phyloP scores from a whole-genome alignment of 305 asterid genomes.

The Fraxinus albicans region DNA sequence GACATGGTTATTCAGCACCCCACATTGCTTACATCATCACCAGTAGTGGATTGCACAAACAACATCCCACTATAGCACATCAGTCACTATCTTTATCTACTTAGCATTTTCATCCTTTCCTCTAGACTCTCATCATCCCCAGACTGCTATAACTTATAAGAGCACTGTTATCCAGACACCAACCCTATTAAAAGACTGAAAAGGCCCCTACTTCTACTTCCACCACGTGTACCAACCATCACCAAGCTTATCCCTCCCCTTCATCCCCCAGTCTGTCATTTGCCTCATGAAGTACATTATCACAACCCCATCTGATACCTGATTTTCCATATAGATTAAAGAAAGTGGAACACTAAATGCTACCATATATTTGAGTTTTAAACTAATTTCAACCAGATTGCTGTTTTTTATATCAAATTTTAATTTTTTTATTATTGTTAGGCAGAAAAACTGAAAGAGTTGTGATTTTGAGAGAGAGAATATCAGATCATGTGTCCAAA shows the following conservation, averaged over 20 bases:
- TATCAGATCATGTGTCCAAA: background rate
- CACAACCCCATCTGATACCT: background rate
- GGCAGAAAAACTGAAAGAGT: constrained; percentile 7
- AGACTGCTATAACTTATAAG: background rate
- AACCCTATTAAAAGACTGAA: background rate
- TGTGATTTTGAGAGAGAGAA: background rate
- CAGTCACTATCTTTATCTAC: background rate
- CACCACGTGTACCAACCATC: background rate
- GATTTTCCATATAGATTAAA: background rate
- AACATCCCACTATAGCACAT: background rate
- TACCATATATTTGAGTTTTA: background rate
- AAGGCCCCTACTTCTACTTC: background rate
- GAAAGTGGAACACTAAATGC: background rate
- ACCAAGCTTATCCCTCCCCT: background rate
- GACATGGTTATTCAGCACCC: background rate
- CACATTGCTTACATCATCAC: background rate
- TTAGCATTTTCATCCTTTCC: background rate
- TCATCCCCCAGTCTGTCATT: background rate
- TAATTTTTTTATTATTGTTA: background rate
- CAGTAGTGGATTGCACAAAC: background rate
- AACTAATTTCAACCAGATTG: background rate
- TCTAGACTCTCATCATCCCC: background rate
- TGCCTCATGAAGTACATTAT: background rate
- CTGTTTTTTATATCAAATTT: background rate
- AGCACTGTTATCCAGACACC: background rate